Conservation (phyloP, 768 basidiomycete species). For the Auricularia cornea region DNA sequence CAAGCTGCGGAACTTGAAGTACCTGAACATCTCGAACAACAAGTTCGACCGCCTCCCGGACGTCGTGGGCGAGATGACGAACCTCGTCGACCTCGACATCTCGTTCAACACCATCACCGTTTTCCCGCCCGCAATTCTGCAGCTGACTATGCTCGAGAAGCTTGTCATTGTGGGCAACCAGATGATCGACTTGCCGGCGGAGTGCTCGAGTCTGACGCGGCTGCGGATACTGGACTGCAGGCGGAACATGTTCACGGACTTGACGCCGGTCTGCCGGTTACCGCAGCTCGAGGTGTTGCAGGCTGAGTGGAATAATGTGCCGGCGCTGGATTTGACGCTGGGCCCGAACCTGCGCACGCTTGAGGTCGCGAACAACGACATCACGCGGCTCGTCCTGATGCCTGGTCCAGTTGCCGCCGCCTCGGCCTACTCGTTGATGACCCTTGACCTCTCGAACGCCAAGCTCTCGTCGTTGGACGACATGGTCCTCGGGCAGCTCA, state of each 20-base stretch:
- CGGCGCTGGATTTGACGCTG: conserved; percentile 69
- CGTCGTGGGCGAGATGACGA: conserved; percentile 63
- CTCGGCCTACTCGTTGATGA: conserved; percentile 52
- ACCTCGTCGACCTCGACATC: conserved; percentile 79
- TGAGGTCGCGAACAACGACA: conserved; percentile 81
- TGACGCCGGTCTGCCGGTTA: conserved; percentile 58
- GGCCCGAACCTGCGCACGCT: conserved; percentile 58
- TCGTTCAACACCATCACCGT: conserved; percentile 88
- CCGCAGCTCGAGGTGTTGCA: conserved; percentile 59
- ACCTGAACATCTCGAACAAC: conserved; percentile 94
- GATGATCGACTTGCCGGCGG: conserved; percentile 60
- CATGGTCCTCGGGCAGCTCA: conserved; percentile 59
- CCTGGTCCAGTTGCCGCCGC: conserved; percentile 35
- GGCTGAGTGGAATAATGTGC: conserved; percentile 78
- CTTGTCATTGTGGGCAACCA: conserved; percentile 84
- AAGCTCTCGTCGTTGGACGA: conserved; percentile 82
- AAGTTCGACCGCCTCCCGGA: conserved; percentile 71
- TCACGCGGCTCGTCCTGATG: conserved; percentile 63
- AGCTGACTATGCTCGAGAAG: conserved; percentile 56
- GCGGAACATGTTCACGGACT: conserved; percentile 73
- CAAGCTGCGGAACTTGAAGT: conserved; percentile 56
- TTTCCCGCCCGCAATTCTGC: conserved; percentile 73
- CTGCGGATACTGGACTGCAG: conserved; percentile 75
- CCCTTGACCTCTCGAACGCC: conserved; percentile 78
- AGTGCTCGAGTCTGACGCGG: conserved; percentile 42